Percentiles rank a stretch among this genome's conserved stretches.
These are phyloP conservation scores for Aspergillus affinis DNA, from an alignment of 495 filamentous ascomycete species.

Conservation along the genomic window DNA sequence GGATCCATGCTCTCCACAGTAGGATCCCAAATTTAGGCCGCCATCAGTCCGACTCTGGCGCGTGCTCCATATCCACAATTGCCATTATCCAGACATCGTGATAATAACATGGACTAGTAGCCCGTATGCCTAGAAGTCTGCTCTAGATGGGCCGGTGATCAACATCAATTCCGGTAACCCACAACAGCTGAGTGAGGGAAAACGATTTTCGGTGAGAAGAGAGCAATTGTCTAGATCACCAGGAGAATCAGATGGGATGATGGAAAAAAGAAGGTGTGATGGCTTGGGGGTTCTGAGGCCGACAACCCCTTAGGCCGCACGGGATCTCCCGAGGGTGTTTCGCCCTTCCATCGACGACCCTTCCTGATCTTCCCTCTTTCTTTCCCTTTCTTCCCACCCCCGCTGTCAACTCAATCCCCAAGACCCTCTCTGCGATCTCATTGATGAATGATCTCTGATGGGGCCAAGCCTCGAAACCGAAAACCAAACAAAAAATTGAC, in stretches of 20 bases:
- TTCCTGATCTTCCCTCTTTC: not conserved
- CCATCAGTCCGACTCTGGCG: constrained; percentile 10
- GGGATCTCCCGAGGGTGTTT: not conserved
- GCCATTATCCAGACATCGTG: not conserved
- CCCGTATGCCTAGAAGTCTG: not conserved
- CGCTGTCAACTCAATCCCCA: constrained; percentile 4
- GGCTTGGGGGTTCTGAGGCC: not conserved
- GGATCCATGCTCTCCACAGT: constrained; percentile 23
- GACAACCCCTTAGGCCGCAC: not conserved
- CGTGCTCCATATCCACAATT: not conserved
- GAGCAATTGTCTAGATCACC: not conserved
- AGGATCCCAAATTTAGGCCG: constrained; percentile 19
- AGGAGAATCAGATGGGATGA: not conserved
- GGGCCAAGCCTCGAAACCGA: constrained; percentile 15
- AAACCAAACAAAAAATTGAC: not conserved
- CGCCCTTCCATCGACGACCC: too few species aligned
- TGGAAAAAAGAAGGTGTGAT: too few species aligned
- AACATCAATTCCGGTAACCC: not conserved
- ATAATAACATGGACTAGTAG: not conserved
- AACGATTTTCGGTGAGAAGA: not conserved
- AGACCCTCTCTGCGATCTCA: constrained; percentile 12
- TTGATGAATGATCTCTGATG: constrained; percentile 12
- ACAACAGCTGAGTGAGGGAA: not conserved
- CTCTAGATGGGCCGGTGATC: not conserved
- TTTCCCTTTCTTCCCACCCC: not conserved